Conservation (phyloP, 1,284 basidiomycete species). For the Violaceomyces palustris region DNA sequence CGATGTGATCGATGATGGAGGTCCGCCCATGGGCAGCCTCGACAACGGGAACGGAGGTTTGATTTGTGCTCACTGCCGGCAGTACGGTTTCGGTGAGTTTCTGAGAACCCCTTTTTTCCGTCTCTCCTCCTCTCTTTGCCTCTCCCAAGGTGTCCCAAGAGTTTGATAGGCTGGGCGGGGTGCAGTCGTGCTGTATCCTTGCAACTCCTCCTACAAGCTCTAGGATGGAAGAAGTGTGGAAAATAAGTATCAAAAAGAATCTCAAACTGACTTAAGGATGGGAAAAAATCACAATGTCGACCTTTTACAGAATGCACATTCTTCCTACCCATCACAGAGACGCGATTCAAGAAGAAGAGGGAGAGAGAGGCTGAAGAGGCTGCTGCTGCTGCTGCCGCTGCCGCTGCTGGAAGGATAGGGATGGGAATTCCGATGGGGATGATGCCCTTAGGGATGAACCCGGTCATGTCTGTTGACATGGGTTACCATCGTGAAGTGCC, state of each 20-base stretch:
- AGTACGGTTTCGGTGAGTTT: conserved; percentile 34
- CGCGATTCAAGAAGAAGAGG: conserved; percentile 95
- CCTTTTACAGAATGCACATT: conserved; percentile 61
- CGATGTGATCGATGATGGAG: conserved; percentile 47
- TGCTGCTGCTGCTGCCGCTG: conserved; percentile 49
- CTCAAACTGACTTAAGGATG: neutral
- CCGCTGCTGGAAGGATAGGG: conserved; percentile 6
- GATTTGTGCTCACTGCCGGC: conserved; percentile 35
- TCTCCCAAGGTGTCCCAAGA: neutral
- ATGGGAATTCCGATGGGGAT: neutral
- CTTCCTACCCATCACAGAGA: conserved; percentile 95
- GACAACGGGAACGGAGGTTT: conserved; percentile 40
- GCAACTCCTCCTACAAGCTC: too few species aligned
- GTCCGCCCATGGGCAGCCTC: conserved; percentile 29
- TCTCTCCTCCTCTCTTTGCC: neutral
- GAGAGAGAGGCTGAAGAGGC: conserved; percentile 62
- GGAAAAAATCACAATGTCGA: neutral
- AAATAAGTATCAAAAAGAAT: too few species aligned
- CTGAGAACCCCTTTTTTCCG: neutral
- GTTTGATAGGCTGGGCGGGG: too few species aligned
- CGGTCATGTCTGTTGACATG: too few species aligned
- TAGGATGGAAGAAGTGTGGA: too few species aligned
- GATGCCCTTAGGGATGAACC: too few species aligned
- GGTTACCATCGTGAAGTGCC: too few species aligned
- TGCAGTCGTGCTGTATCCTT: too few species aligned